A percentile compares a stretch with the other conserved stretches of the same genome.
Conservation (phyloP, 768 basidiomycete genomes). For the Amanita thiersii region DNA sequence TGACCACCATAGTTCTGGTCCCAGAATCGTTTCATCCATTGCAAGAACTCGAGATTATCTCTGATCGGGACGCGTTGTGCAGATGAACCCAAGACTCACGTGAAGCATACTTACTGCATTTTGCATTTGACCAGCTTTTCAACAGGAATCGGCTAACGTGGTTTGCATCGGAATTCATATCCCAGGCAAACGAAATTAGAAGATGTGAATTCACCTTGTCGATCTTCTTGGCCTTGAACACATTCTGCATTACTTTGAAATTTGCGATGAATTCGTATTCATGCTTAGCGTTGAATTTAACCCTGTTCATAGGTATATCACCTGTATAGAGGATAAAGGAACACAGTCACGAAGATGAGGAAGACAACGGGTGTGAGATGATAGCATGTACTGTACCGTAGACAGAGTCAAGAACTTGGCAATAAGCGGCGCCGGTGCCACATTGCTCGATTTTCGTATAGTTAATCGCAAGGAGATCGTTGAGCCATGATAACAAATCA, state of each 20-base stretch:
- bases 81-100: background rate
- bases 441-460: slow-evolving; percentile 93
- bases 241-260: slow-evolving; percentile 91
- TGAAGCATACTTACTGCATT: slow-evolving; percentile 74
- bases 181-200: background rate
- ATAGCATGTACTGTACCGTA: slow-evolving; percentile 47
- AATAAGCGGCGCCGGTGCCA: slow-evolving; percentile 87
- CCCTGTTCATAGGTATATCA: slow-evolving; percentile 83
- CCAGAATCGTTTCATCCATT: slow-evolving; percentile 97
- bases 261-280: slow-evolving; percentile 95
- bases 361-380: slow-evolving; percentile 4
- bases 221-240: slow-evolving; percentile 88
- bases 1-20: slow-evolving; percentile 85
- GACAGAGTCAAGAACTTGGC: slow-evolving; percentile 92
- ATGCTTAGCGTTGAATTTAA: slow-evolving; percentile 94
- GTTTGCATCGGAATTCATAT: slow-evolving; percentile 8
- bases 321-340: slow-evolving; percentile 34
- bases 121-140: slow-evolving; percentile 95
- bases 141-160: slow-evolving; percentile 80
- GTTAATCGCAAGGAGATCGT: slow-evolving; percentile 84
- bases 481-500: slow-evolving; percentile 89
- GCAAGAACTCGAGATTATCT: slow-evolving; percentile 97
- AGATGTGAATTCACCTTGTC: slow-evolving; percentile 64
- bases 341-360: slow-evolving; percentile 8
- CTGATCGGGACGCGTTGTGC: slow-evolving; percentile 26